phyloP scores from a whole-genome alignment of 768 basidiomycete genomes.

The Termitomyces sp. region DNA sequence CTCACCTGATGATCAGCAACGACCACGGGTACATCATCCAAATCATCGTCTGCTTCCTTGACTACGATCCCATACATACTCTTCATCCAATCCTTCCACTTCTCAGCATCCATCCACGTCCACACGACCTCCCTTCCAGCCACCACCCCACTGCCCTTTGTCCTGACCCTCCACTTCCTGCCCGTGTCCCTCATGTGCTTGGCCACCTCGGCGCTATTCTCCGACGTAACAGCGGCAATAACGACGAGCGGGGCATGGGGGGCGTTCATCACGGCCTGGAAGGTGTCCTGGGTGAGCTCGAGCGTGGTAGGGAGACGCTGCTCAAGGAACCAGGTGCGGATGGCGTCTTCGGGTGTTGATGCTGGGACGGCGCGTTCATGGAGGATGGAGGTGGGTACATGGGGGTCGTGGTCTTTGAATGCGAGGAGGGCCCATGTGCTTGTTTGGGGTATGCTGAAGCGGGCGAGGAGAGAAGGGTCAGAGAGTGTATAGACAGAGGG shows the following conservation, averaged over 20 bases:
- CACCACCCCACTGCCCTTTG: constrained; percentile 31
- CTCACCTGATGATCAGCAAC: constrained; percentile 77
- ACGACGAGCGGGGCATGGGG: constrained; percentile 73
- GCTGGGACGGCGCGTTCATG: constrained; percentile 17
- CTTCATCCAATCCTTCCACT: constrained; percentile 88
- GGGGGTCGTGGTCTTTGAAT: constrained; percentile 52
- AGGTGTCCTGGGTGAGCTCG: constrained; percentile 75
- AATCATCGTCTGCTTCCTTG: constrained; percentile 13
- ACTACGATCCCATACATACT: constrained; percentile 75
- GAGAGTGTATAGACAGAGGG: constrained; percentile 38
- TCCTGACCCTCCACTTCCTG: constrained; percentile 51
- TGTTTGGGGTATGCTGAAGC: constrained; percentile 28
- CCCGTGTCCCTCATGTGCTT: constrained; percentile 47
- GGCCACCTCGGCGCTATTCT: constrained; percentile 33
- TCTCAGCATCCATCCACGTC: constrained; percentile 81
- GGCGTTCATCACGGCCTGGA: constrained; percentile 83
- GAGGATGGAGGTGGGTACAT: constrained; percentile 40
- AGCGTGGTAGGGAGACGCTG: constrained; percentile 70
- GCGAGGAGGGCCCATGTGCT: constrained; percentile 62
- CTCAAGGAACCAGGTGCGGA: constrained; percentile 53
- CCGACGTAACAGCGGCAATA: constrained; percentile 47
- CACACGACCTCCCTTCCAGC: constrained; percentile 66
- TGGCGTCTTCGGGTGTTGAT: constrained; percentile 20
- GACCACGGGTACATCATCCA: constrained; percentile 44
- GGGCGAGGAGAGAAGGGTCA: constrained; percentile 28